These are phyloP conservation scores for Scedosporium dehoogii DNA, from an alignment of 2,329 filamentous ascomycete genomes.

Conservation along the genomic window DNA sequence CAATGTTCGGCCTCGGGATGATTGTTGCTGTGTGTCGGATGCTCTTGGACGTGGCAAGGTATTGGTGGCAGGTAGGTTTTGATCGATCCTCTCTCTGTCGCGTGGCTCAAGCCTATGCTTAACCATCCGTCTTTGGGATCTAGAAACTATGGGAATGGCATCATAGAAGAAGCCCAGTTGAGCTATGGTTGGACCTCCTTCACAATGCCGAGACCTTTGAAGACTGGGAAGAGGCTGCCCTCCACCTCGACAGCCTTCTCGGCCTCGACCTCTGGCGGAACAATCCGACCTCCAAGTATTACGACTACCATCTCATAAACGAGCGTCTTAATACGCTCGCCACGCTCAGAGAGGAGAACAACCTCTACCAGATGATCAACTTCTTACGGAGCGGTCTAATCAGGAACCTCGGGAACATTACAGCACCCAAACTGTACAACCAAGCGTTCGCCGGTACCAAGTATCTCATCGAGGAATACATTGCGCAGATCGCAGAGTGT, in stretches of 20 bases:
- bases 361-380: conserved; percentile 67
- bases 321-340: conserved; percentile 64
- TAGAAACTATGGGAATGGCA: conserved; percentile 38
- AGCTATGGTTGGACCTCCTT: conserved; percentile 56
- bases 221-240: conserved; percentile 79
- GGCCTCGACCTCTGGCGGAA: conserved; percentile 79
- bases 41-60: conserved; percentile 49
- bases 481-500: conserved; percentile 71
- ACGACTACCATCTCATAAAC: conserved; percentile 78
- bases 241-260: conserved; percentile 72
- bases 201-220: conserved; percentile 62
- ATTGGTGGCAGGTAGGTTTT: conserved; percentile 49
- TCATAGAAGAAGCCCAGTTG: conserved; percentile 51
- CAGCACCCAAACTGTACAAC: conserved; percentile 70
- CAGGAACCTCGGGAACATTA: conserved; percentile 81
- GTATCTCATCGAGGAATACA: conserved; percentile 82
- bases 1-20: conserved; percentile 26
- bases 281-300: conserved; percentile 68
- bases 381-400: conserved; percentile 70
- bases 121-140: not conserved
- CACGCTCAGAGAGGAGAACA: conserved; percentile 57
- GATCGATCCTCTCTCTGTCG: not conserved
- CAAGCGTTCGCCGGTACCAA: conserved; percentile 83
- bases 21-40: conserved; percentile 44
- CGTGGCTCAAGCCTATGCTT: not conserved